These are phyloP conservation scores for Elaeis guineensis DNA, from an alignment of 176 grass and related monocot genomes.

Conservation along the genomic window DNA sequence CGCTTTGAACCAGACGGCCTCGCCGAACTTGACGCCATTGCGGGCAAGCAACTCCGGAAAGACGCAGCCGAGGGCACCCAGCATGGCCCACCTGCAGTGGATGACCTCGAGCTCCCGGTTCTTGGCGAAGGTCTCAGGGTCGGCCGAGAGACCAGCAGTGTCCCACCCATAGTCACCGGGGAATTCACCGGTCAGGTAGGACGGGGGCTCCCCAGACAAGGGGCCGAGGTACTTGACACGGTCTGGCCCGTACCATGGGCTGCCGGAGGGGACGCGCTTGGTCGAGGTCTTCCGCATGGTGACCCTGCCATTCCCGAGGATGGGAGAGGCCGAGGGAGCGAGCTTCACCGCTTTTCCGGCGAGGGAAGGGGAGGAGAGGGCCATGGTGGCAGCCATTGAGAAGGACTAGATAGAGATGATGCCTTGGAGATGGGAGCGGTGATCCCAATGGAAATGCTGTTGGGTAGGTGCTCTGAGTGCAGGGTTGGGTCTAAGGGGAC, in stretches of 20 bases:
- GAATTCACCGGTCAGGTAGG: conserved; percentile 84
- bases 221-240: conserved; percentile 78
- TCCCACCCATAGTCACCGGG: conserved; percentile 93
- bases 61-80: conserved; percentile 78
- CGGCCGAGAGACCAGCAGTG: conserved; percentile 60
- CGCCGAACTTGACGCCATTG: conserved; percentile 76
- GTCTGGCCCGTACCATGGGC: conserved; percentile 83
- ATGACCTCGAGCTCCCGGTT: conserved; percentile 85
- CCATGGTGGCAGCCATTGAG: conserved; percentile 40
- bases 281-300: conserved; percentile 54
- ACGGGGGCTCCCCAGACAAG: conserved; percentile 63
- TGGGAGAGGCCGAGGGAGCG: conserved; percentile 9
- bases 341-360: conserved; percentile 38
- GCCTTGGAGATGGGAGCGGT: no score
- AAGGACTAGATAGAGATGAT: background rate
- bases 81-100: conserved; percentile 86
- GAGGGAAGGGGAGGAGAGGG: conserved; percentile 45
- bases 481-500: no score
- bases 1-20: conserved; percentile 95
- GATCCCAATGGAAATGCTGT: no score
- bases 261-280: conserved; percentile 26
- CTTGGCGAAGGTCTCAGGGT: conserved; percentile 91
- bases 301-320: conserved; percentile 32
- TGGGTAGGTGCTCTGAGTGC: no score
- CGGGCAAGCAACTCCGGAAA: conserved; percentile 83